These are phyloP conservation scores for Pezicula neosporulosa DNA, from an alignment of 2,329 filamentous ascomycete genomes.

Conservation along the genomic window DNA sequence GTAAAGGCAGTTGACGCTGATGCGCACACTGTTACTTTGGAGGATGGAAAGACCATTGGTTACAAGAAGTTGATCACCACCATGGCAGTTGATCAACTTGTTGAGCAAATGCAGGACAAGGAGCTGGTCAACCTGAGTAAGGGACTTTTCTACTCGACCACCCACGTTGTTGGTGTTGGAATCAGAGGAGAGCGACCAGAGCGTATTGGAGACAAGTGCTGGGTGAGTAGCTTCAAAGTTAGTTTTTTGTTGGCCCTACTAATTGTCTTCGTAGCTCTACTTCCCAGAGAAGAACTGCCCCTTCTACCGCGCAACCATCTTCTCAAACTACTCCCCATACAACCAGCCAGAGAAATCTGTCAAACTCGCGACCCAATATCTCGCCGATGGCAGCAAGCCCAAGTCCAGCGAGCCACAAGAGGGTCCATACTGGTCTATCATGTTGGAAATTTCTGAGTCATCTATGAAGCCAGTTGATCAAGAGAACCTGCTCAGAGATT, in stretches of 20 bases:
- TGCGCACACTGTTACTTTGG: constrained; percentile 77
- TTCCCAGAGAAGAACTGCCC: constrained; percentile 98
- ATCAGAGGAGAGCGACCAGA: constrained; percentile 88
- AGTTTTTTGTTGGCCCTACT: constrained; percentile 10
- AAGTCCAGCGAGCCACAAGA: constrained; percentile 68
- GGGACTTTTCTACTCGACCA: constrained; percentile 93
- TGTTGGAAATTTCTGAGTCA: constrained; percentile 97
- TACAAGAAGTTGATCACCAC: constrained; percentile 94
- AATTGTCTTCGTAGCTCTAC: constrained; percentile 64
- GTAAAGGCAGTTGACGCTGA: constrained; percentile 85
- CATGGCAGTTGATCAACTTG: constrained; percentile 90
- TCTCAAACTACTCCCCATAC: constrained; percentile 99
- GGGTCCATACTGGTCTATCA: constrained; percentile 99
- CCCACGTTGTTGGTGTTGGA: constrained; percentile 95
- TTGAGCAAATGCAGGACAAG: constrained; percentile 82
- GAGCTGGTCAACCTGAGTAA: constrained; percentile 82
- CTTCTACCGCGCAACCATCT: constrained; percentile 99
- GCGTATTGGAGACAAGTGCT: constrained; percentile 99
- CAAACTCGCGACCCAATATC: constrained; percentile 83
- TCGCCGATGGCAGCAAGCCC: constrained; percentile 82
- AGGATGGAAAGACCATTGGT: constrained; percentile 81
- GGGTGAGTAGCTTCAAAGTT: constrained; percentile 52
- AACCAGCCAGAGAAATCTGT: constrained; percentile 84
- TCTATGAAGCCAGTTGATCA: constrained; percentile 90
- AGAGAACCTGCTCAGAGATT: constrained; percentile 81